Base-by-base conservation (phyloP, 768 basidiomycete genomes). In the Phylloporus arenicola region DNA sequence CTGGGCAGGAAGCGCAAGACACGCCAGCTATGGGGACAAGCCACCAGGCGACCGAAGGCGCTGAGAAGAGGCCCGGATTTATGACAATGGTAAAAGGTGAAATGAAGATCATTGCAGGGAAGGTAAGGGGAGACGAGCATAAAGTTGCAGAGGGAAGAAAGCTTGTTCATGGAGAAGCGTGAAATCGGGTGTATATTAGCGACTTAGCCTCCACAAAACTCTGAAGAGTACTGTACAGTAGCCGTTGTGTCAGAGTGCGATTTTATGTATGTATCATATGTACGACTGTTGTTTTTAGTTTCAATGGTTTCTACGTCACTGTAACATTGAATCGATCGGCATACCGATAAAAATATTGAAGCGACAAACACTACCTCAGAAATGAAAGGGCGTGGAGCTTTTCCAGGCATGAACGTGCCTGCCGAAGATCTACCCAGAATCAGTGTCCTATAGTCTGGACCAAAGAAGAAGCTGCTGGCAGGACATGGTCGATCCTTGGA, bases 11-110 rank as follows among this genome's bases (percentile, higher is more conserved):
- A 27, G 43, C 0, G 0, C 25, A 44, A 42, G 53, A 52, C 1
- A 16, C 4, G 14, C 24, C 50, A 1, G 2, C 43, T n/a, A 9
- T 48, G 20, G 19, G 0, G 6, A 27, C 44, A 6, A 24, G 9
- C 6, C 51, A 40, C 14, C 33, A 30, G 9, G 51, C 13, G 3
- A 34, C 55, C 13, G 27, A 22, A 11, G 31, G 54, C 16, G 14
- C 39, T 6, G 58, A 54, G 43, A 65, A 57, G 51, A 69, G 56
- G 47, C 57, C 57, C 24, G 57, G 57, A 19, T 62, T 70, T 34
- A 45, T 71, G 45, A 52, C 59, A 11, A 56, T 64, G 56, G 53
- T 70, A 0, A 70, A 61, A 45, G 68, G 70, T 1, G 68, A 69
- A 52, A 69, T 66, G 50, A 70, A 63, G 50, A 54, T 69, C 20